A percentile compares a stretch with the other conserved stretches of the same genome.
phyloP scores from a whole-genome alignment of 2,329 filamentous ascomycete species.

The Proliferodiscus dingleyae region DNA sequence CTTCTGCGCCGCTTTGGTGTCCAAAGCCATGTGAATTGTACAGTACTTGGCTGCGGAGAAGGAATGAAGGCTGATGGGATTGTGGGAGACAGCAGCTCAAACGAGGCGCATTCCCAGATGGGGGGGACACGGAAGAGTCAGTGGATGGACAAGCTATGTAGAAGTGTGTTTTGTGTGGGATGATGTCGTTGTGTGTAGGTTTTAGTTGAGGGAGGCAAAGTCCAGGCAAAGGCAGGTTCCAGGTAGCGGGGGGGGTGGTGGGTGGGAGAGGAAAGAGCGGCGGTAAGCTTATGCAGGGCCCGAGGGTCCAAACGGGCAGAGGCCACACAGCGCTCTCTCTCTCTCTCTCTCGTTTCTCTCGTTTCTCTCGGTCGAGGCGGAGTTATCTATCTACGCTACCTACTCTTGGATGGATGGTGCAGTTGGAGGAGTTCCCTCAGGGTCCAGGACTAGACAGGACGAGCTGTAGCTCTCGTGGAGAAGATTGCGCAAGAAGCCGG shows the following conservation, averaged over 20 bases:
- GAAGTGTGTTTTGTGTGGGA: too few species aligned
- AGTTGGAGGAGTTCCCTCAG: too few species aligned
- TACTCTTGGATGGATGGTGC: too few species aligned
- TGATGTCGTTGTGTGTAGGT: neutral
- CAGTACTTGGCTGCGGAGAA: neutral
- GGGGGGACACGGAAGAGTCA: neutral
- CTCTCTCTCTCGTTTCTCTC: too few species aligned
- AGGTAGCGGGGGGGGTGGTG: neutral
- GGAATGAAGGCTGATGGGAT: neutral
- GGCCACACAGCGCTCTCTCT: too few species aligned
- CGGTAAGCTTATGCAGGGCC: neutral
- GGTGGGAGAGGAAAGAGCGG: neutral
- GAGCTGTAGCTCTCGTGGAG: too few species aligned
- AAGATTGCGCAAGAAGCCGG: too few species aligned
- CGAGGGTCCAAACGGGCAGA: too few species aligned
- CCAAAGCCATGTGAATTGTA: slow-evolving; percentile 23
- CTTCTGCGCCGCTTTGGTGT: slow-evolving; percentile 12
- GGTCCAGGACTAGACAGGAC: too few species aligned
- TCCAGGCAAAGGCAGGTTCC: neutral
- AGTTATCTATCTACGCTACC: too few species aligned
- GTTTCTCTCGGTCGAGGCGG: too few species aligned
- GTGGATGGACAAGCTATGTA: too few species aligned
- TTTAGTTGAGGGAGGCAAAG: neutral
- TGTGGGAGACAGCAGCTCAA: slow-evolving; percentile 7
- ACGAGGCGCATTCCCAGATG: neutral